These are phyloP conservation scores for Linnemannia elongata DNA, from an alignment of 192 early-diverging fungal genomes.

Conservation along the genomic window DNA sequence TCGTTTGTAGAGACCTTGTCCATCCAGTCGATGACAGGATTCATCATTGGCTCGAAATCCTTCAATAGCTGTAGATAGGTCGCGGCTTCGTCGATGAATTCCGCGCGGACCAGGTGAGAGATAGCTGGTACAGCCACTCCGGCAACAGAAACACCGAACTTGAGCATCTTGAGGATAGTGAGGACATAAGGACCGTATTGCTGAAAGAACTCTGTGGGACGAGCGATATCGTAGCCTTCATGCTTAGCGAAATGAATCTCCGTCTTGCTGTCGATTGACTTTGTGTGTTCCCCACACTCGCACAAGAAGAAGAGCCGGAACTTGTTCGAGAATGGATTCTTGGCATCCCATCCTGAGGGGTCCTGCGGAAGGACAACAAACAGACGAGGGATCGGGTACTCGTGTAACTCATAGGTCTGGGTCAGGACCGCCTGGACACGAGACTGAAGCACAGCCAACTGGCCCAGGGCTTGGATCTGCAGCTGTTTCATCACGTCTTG, in stretches of 20 bases:
- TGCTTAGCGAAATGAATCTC: slow-evolving; percentile 23
- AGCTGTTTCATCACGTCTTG: slow-evolving; percentile 20
- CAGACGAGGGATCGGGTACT: slow-evolving; percentile 24
- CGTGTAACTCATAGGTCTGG: slow-evolving; percentile 16
- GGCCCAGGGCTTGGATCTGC: neutral
- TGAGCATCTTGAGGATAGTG: slow-evolving; percentile 25
- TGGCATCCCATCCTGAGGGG: slow-evolving; percentile 2
- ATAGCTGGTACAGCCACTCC: slow-evolving; percentile 10
- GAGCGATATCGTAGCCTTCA: slow-evolving; percentile 7
- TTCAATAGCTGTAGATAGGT: neutral
- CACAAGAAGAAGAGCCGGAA: slow-evolving; percentile 22
- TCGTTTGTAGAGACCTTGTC: neutral
- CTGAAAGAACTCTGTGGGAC: slow-evolving; percentile 21
- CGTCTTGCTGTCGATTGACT: neutral
- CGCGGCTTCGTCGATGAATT: neutral
- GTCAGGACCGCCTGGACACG: slow-evolving; percentile 8
- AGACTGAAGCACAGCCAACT: slow-evolving; percentile 1
- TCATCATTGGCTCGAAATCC: neutral
- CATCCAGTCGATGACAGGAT: slow-evolving; percentile 5
- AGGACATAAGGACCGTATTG: slow-evolving; percentile 13
- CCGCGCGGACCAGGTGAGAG: slow-evolving; percentile 1
- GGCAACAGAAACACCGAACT: slow-evolving; percentile 12
- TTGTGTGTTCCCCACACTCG: slow-evolving; percentile 22
- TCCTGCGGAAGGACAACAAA: slow-evolving; percentile 20
- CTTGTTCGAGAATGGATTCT: slow-evolving; percentile 9